Percentiles rank a stretch among this genome's conserved stretches.
These are phyloP conservation scores for Lecanicillium sp. DNA, from an alignment of 2,329 filamentous ascomycete genomes.

Conservation along the genomic window DNA sequence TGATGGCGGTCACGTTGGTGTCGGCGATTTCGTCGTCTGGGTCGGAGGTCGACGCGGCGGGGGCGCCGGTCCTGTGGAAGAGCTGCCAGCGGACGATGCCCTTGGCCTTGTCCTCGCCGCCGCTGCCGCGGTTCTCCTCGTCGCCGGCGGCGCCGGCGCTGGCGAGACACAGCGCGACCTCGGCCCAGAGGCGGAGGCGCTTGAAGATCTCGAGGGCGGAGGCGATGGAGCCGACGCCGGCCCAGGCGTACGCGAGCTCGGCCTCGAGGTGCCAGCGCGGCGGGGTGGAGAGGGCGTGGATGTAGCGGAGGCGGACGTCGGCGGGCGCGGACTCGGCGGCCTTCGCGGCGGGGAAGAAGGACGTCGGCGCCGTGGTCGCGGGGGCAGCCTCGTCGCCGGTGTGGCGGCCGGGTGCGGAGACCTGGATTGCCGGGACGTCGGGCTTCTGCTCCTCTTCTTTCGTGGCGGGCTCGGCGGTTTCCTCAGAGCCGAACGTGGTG, in stretches of 20 bases:
- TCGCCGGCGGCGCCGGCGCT: conserved; percentile 53
- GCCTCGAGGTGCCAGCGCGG: conserved; percentile 92
- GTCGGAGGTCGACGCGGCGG: conserved; percentile 27
- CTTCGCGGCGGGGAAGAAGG: conserved; percentile 75
- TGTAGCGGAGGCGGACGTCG: conserved; percentile 70
- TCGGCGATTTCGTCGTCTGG: conserved; percentile 45
- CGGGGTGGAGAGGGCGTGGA: conserved; percentile 77
- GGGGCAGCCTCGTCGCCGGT: conserved; percentile 16
- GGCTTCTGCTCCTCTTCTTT: conserved; percentile 23
- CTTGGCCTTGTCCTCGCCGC: conserved; percentile 72
- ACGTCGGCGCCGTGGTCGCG: conserved; percentile 48
- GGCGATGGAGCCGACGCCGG: conserved; percentile 74
- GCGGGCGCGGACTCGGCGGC: conserved; percentile 72
- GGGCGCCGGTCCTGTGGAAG: conserved; percentile 55
- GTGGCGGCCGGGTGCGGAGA: conserved; percentile 33
- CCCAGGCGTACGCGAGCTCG: conserved; percentile 90
- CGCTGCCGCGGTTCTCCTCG: conserved; percentile 45
- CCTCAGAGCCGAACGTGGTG: conserved; percentile 42
- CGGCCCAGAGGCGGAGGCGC: conserved; percentile 86
- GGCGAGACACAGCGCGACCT: conserved; percentile 85
- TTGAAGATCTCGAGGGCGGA: conserved; percentile 96
- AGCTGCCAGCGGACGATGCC: conserved; percentile 72
- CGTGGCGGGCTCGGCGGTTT: conserved; percentile 23
- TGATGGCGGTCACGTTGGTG: conserved; percentile 51
- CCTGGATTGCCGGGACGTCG: conserved; percentile 39